Evolutionary conservation across 257 asterid species (phyloP), one percentile per base, ranked within the genome.

Genomic region (Przewalskia tangutica): DNA sequence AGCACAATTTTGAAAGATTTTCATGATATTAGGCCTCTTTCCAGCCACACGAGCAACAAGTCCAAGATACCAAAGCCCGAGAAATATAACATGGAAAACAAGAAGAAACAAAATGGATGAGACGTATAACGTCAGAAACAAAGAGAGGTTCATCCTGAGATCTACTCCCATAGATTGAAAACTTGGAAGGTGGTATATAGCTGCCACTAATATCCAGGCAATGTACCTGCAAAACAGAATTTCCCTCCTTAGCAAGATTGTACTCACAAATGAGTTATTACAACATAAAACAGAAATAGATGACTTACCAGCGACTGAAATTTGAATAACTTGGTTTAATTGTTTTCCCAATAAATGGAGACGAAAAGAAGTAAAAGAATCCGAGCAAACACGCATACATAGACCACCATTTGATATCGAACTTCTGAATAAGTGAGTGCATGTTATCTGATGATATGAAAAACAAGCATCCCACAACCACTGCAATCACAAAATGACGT

Each of bases 81-180:
- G 90, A 85, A 96, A 96, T 86, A 94, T 46, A 53, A 94, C 87
- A 81, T 96, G 99, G 87, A 96, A 96, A 82, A 93, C 97, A 71
- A 94, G 90, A 89, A 96, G 99, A 91, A 96, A 94, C 85, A 92
- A 85, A 84, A 96, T 88, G 88, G 99, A 96, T 51, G 99, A 94
- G 81, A 94, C 17, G 65, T 85, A 94, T 82, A 96, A 92, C 53
- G 98, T 88, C 88, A 96, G 83, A 89, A 96, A 96, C 89, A 96
- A 89, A 53, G 98, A 94, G 65, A 96, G 97, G 73, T 94, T 96
- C 99, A 94, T 94, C 88, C 98, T 91, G 89, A 96, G 84, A 88
- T 96, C 99, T 59, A 96, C 97, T 87, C 99, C 99, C 99, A 96
- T 96, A 32, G 99, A 96, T 85, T 87, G 97, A 90, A 96, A 96